These are phyloP conservation scores for Physocladia obscura DNA, from an alignment of 192 early-diverging fungal genomes.

Conservation along the genomic window DNA sequence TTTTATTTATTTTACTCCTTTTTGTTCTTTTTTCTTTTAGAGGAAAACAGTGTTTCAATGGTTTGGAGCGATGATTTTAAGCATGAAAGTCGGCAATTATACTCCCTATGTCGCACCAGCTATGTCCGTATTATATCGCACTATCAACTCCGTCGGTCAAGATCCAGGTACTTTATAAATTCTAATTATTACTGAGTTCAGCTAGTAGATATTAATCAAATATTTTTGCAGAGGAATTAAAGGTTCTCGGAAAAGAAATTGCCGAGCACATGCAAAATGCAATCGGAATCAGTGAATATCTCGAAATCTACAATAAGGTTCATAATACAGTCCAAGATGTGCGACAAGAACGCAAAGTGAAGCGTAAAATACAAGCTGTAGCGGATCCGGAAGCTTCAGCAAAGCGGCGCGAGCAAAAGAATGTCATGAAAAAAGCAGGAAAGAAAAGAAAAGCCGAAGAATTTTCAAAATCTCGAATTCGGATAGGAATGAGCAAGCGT, in stretches of 20 bases:
- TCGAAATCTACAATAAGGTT: background rate
- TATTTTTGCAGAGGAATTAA: constrained; percentile 57
- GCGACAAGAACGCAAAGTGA: constrained; percentile 8
- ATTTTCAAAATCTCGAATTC: constrained; percentile 7
- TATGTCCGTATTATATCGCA: constrained; percentile 78
- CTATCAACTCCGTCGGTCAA: constrained; percentile 61
- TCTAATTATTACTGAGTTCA: too few relatives aligned
- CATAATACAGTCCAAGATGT: constrained; percentile 4
- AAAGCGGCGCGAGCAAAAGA: constrained; percentile 68
- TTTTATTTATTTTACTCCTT: constrained; percentile 1
- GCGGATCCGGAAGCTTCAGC: constrained; percentile 75
- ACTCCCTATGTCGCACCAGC: constrained; percentile 69
- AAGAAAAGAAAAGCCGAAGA: constrained; percentile 73
- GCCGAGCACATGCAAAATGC: constrained; percentile 29
- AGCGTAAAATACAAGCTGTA: constrained; percentile 52
- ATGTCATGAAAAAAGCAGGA: constrained; percentile 65
- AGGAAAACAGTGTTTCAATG: constrained; percentile 83
- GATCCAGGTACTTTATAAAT: constrained; percentile 57
- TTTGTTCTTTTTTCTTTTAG: constrained; percentile 43
- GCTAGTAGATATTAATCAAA: too few relatives aligned
- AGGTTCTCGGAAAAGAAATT: constrained; percentile 50
- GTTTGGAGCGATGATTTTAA: constrained; percentile 81
- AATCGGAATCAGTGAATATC: constrained; percentile 24
- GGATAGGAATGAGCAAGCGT: constrained; percentile 9
- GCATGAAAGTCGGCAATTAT: constrained; percentile 59